Base-by-base conservation (phyloP, 139 green algal genomes). In the Picochlorum sp. region DNA sequence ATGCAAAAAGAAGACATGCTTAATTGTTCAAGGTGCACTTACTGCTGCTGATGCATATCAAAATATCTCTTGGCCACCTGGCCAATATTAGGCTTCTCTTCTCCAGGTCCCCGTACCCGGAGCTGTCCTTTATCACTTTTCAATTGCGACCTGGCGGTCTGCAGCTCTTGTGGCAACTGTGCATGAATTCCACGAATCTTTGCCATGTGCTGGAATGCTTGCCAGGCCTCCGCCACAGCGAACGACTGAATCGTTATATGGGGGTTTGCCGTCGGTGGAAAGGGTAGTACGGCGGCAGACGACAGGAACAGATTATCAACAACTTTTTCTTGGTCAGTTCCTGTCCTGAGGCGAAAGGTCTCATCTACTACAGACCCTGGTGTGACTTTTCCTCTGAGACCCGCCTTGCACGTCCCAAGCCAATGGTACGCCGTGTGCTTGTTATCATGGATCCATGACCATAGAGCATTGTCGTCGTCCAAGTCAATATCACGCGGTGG, bases 381-480 rank as follows among this genome's bases (percentile, higher is more conserved):
- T 21, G 16, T 54, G 47, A 54, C 47, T 20, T 26, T 20, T 9
- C 47, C 47, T 14, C 8, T 20, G 16, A 54, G n/a, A 20, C 47
- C 47, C 2, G 47, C 47, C 47, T 54, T 54, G 47, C 47, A 54
- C 11, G 47, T 54, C 5, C 47, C 47, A 20, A 54, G 47, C 47
- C 47, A 54, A 54, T 54, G 47, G n/a, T 54, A 54, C 47, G 47
- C 47, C 15, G 47, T 54, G 18, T 21, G 18, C 15, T 54, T 54
- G 15, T 54, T 54, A 26, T 54, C 47, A 54, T 54, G 47, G n/a
- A 54, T 54, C 47, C 47, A 54, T 54, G 16, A 10, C 47, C 47
- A 54, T 20, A 54, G 4, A 54, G 47, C 47, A 54, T 54, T 10
- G 47, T 54, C 47, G 6, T 54, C 47, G 16, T 20, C 47, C n/a